Base-by-base conservation (phyloP, 805 yeast genomes). In the Candida nemodendra region DNA sequence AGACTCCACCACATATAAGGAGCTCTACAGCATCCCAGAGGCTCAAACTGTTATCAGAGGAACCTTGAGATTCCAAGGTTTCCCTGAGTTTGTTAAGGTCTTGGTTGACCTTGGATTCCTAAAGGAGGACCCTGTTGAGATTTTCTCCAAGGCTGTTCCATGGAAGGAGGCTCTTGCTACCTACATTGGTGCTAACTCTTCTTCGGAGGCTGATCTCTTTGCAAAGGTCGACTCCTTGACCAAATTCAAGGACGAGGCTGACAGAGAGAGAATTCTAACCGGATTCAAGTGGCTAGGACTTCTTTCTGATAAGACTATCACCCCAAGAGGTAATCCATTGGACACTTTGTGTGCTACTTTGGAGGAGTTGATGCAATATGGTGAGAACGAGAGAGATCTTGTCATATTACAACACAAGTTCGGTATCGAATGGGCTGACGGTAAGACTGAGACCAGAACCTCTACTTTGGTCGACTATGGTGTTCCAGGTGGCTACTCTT, bases 21-120 rank as follows among this genome's bases (percentile, higher is more conserved):
- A 90, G 66, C 79, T 90, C 52, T 93, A 93, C 69, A 66, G 77
- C 59, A 93, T 93, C 46, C 99, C 99, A 51, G 99, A 93, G 74
- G 98, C 98, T 51, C 88, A 93, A 61, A 88, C 96, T 43, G 88
- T 91, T 46, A 78, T 93, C 59, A 85, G 99, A 74, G 99, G 99
- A 61, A 93, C 99, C 48, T 76, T 93, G 62, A 81, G 99, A 72
- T 93, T 76, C 80, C 97, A 89, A 72, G 99, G 99, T 34, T 93
- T 93, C 91, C 96, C 98, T 44, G 96, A 91, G 71, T 91, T 93
- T 65, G 82, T 90, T 65, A 90, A 90, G 72, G 97, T 84, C 31
- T 76, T 93, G 34, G 98, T 93, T 41, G 98, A 91, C 67, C 69
- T 89, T 54, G 97, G 96, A 18, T 82, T 93, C 77, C 75, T 93